These are phyloP conservation scores for Euptelea pleiosperma DNA, from an alignment of 164 flowering plant genomes.

Conservation along the genomic window DNA sequence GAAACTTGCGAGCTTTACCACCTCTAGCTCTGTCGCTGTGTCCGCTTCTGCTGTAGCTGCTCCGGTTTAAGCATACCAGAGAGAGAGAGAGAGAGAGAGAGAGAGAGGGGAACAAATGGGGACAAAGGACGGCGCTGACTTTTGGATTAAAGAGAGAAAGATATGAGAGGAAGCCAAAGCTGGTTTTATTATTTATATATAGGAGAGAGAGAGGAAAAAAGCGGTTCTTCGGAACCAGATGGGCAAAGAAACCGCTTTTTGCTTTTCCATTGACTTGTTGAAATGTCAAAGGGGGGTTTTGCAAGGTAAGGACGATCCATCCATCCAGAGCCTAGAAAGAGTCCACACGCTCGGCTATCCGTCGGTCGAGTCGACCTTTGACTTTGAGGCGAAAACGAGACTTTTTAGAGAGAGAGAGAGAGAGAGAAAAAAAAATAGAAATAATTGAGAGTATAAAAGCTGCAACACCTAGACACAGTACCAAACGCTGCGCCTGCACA, in stretches of 20 bases:
- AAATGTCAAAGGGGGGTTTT: constrained; percentile 43
- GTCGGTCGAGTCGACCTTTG: constrained; percentile 8
- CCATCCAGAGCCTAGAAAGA: constrained; percentile 7
- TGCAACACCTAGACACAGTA: constrained; percentile 2
- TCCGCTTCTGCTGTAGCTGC: constrained; percentile 3
- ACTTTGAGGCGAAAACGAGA: too few relatives aligned
- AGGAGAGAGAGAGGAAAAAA: constrained; percentile 15
- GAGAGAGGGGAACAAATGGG: constrained; percentile 10
- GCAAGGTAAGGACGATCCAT: not conserved
- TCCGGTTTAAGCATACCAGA: not conserved
- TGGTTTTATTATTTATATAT: constrained; percentile 10
- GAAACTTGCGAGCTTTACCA: constrained; percentile 1
- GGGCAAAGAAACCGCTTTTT: constrained; percentile 16
- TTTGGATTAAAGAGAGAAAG: constrained; percentile 30
- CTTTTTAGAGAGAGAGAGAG: too few relatives aligned
- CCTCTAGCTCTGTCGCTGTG: too few relatives aligned
- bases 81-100: constrained; percentile 13
- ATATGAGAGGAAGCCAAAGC: constrained; percentile 9
- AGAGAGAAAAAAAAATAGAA: too few relatives aligned
- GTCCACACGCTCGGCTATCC: constrained; percentile 18
- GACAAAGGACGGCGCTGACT: constrained; percentile 92
- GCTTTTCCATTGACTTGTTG: constrained; percentile 38
- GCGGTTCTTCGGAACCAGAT: constrained; percentile 19
- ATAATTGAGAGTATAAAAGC: not conserved
- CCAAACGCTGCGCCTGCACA: constrained; percentile 15